phyloP scores from a whole-genome alignment of 257 asterid genomes.

The Lavandula angustifolia region DNA sequence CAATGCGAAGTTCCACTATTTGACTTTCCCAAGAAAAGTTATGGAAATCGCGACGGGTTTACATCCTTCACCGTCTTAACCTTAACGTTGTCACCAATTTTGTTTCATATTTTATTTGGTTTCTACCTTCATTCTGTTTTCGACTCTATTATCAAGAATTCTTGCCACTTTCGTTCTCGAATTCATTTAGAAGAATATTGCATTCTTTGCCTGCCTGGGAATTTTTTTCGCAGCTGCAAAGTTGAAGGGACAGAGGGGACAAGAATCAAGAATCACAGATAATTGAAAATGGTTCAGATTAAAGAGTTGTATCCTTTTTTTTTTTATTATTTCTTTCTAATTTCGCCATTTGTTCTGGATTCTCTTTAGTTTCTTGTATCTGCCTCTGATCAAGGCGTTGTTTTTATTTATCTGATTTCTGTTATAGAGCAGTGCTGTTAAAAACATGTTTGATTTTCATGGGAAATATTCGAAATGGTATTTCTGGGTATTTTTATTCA shows the following conservation, averaged over 20 bases:
- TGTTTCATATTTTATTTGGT: background rate
- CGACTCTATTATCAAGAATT: slow-evolving; percentile 12
- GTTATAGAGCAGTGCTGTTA: background rate
- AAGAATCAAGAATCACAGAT: background rate
- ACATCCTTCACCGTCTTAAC: slow-evolving; percentile 27
- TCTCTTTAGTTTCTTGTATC: background rate
- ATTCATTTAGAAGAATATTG: background rate
- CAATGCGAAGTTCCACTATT: slow-evolving; percentile 30
- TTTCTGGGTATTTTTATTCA: no score
- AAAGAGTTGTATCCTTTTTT: slow-evolving; percentile 84
- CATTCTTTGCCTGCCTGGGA: slow-evolving; percentile 14
- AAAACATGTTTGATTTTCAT: background rate
- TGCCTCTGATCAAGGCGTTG: background rate
- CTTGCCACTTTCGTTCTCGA: slow-evolving; percentile 25
- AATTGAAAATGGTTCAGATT: slow-evolving; percentile 65
- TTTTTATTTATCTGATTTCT: slow-evolving; percentile 7
- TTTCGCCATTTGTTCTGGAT: no score
- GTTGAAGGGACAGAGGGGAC: slow-evolving; percentile 27
- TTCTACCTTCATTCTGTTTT: background rate
- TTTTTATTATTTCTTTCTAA: background rate
- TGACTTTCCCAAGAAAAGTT: slow-evolving; percentile 26
- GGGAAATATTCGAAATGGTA: background rate
- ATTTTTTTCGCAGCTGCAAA: slow-evolving; percentile 1
- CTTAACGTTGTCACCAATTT: background rate
- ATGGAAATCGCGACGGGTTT: slow-evolving; percentile 28